Evolutionary conservation across 2,329 filamentous ascomycete genomes (phyloP).

Genomic region (Exophiala alcalophila): DNA sequence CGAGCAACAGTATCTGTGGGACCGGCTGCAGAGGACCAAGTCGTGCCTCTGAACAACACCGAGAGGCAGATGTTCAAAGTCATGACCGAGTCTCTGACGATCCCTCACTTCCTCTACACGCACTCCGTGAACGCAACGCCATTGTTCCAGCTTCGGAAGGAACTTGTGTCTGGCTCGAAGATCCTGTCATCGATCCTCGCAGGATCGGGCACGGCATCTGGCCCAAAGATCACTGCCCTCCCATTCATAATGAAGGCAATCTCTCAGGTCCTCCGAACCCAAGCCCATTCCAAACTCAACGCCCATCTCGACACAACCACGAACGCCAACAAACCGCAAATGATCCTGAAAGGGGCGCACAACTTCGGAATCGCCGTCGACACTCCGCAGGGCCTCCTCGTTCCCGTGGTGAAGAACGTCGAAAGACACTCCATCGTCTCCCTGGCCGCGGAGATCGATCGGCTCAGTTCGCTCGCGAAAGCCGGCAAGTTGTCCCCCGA

Average conservation of each 20-base stretch:
- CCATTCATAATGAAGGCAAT: constrained; percentile 95
- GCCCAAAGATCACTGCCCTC: constrained; percentile 79
- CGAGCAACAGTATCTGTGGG: constrained; percentile 35
- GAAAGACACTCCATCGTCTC: constrained; percentile 70
- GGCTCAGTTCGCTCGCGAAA: constrained; percentile 69
- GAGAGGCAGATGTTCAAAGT: constrained; percentile 95
- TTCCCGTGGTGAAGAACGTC: constrained; percentile 87
- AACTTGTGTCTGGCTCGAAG: too few relatives aligned
- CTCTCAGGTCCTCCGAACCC: too few relatives aligned
- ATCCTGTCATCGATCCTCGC: constrained; percentile 35
- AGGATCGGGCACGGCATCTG: constrained; percentile 36
- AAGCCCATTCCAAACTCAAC: constrained; percentile 79
- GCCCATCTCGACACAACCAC: constrained; percentile 67
- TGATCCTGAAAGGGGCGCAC: constrained; percentile 77
- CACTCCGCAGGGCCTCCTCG: constrained; percentile 79
- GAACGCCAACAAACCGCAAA: constrained; percentile 63
- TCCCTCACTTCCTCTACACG: constrained; percentile 93
- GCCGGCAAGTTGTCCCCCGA: constrained; percentile 68
- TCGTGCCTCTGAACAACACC: constrained; percentile 63
- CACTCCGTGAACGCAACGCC: constrained; percentile 80
- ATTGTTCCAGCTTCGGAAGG: too few relatives aligned
- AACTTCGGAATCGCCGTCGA: constrained; percentile 97
- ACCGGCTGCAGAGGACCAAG: constrained; percentile 25
- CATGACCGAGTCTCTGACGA: constrained; percentile 87
- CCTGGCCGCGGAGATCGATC: constrained; percentile 71